Evolutionary conservation across 108 stramenopile species (phyloP).

Genomic region (Mediolabrus comicus): DNA sequence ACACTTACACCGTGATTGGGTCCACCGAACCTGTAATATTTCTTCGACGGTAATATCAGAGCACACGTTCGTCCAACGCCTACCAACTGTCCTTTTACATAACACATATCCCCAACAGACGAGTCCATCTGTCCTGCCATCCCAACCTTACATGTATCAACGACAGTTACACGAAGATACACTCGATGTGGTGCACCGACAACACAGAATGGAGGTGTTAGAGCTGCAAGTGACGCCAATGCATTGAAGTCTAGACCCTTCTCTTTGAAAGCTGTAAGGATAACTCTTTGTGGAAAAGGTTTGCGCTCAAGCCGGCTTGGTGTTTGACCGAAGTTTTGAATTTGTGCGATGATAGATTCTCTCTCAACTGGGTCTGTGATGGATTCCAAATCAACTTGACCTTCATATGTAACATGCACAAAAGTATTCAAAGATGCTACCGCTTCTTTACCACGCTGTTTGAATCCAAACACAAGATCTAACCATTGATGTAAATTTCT

Average conservation of each 20-base stretch:
- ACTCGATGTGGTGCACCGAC: slow-evolving; percentile 89
- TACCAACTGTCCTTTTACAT: slow-evolving; percentile 78
- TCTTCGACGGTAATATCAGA: slow-evolving; percentile 70
- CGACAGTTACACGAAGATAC: slow-evolving; percentile 49
- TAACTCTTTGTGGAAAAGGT: slow-evolving; percentile 65
- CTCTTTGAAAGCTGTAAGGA: slow-evolving; percentile 53
- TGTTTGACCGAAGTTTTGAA: slow-evolving; percentile 98
- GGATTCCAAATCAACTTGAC: slow-evolving; percentile 91
- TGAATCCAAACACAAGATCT: slow-evolving; percentile 97
- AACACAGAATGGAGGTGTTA: slow-evolving; percentile 95
- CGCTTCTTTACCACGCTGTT: slow-evolving; percentile 89
- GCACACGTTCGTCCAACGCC: slow-evolving; percentile 80
- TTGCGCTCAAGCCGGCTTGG: slow-evolving; percentile 86
- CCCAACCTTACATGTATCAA: slow-evolving; percentile 74
- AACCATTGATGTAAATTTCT: slow-evolving; percentile 93
- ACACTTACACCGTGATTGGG: slow-evolving; percentile 86
- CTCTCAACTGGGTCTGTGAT: slow-evolving; percentile 88
- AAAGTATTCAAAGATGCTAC: slow-evolving; percentile 88
- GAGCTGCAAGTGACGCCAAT: slow-evolving; percentile 72
- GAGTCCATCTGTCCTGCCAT: slow-evolving; percentile 65
- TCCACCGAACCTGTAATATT: slow-evolving; percentile 76
- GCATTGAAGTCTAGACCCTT: slow-evolving; percentile 81
- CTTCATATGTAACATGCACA: slow-evolving; percentile 97
- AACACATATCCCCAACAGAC: slow-evolving; percentile 84
- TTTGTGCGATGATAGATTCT: slow-evolving; percentile 93